These are phyloP conservation scores for Coprinellus micaceus DNA, from an alignment of 768 basidiomycete genomes.

Conservation along the genomic window DNA sequence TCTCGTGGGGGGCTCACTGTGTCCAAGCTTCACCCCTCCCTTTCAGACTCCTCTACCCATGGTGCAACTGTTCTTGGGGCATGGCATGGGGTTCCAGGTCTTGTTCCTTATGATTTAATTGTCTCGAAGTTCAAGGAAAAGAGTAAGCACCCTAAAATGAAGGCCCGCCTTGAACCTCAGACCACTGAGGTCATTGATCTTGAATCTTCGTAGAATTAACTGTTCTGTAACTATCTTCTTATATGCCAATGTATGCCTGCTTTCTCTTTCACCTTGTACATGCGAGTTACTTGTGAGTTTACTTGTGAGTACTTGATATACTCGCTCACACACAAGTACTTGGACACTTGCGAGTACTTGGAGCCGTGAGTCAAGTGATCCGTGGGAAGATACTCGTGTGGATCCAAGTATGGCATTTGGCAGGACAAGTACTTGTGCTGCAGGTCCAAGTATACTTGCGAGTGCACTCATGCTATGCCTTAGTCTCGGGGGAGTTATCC, in stretches of 20 bases:
- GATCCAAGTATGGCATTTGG: slow-evolving; percentile 13
- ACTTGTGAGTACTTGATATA: slow-evolving; percentile 2
- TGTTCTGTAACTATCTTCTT: not conserved
- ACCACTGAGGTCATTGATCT: not conserved
- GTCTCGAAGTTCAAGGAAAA: slow-evolving; percentile 10
- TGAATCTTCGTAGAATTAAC: not conserved
- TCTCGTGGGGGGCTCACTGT: slow-evolving; percentile 25
- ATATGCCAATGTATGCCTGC: not conserved
- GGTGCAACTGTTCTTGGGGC: slow-evolving; percentile 23
- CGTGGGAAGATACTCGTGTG: slow-evolving; percentile 8
- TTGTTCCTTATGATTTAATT: slow-evolving; percentile 6
- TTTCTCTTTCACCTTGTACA: not conserved
- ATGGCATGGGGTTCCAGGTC: slow-evolving; percentile 11
- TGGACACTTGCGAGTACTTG: slow-evolving; percentile 7
- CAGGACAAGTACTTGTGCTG: slow-evolving; percentile 6
- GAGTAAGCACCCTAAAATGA: slow-evolving; percentile 5
- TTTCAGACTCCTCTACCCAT: slow-evolving; percentile 21
- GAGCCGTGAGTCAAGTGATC: slow-evolving; percentile 11
- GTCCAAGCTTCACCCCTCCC: slow-evolving; percentile 22
- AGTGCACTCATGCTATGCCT: no score
- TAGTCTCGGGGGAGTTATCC: no score
- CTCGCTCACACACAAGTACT: not conserved
- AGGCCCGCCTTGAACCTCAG: not conserved
- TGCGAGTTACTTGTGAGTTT: slow-evolving; percentile 4
- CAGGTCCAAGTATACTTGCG: slow-evolving; percentile 10